Percentiles rank a stretch among this genome's conserved stretches.
phyloP scores from a whole-genome alignment of 371 early-diverging fungal species.

The Mortierella sp. region DNA sequence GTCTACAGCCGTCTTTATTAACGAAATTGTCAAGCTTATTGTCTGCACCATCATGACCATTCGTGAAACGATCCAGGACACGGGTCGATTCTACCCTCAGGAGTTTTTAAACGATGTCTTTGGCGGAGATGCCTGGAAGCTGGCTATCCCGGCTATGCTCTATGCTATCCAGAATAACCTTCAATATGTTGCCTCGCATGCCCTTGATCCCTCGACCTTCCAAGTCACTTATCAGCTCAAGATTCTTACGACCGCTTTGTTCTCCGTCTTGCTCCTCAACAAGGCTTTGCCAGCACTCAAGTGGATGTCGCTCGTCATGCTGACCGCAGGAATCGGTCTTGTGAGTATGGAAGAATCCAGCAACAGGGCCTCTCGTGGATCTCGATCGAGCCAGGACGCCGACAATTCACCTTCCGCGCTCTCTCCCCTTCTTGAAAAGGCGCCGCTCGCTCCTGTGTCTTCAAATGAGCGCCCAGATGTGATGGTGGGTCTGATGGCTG shows the following conservation, averaged over 20 bases:
- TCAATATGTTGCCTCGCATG: constrained; percentile 90
- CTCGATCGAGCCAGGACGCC: not conserved
- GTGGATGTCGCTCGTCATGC: constrained; percentile 85
- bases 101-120: constrained; percentile 63
- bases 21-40: constrained; percentile 83
- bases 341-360: constrained; percentile 75
- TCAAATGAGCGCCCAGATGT: constrained; percentile 47
- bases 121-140: constrained; percentile 75
- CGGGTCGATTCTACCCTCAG: constrained; percentile 54
- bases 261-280: constrained; percentile 83
- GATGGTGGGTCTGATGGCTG: constrained; percentile 78
- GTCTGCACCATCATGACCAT: constrained; percentile 72
- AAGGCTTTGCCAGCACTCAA: constrained; percentile 72
- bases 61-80: constrained; percentile 53
- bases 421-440: constrained; percentile 11
- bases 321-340: constrained; percentile 89
- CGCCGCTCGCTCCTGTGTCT: constrained; percentile 14
- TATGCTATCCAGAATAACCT: constrained; percentile 96
- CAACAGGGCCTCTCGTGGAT: constrained; percentile 25
- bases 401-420: constrained; percentile 18
- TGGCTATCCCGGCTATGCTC: constrained; percentile 87
- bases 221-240: constrained; percentile 97
- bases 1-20: constrained; percentile 90
- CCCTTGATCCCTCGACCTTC: constrained; percentile 95
- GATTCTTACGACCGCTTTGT: constrained; percentile 95